Base-by-base conservation (phyloP, 2,329 filamentous ascomycete species). In the Aspergillus uvarum region DNA sequence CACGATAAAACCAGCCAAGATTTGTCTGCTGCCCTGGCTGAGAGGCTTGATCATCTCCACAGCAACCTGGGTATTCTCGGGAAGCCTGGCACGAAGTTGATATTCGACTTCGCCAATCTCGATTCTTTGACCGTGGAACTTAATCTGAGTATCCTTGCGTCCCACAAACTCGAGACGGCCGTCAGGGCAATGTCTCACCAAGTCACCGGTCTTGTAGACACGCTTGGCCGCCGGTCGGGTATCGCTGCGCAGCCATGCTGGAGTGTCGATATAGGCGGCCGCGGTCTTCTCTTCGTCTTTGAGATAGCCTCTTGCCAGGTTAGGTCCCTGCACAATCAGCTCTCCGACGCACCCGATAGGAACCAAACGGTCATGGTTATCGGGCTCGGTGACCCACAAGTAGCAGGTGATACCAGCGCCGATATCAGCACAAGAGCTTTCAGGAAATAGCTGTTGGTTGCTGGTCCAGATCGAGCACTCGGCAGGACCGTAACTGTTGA, bases 401-500 rank as follows among this genome's bases (percentile, higher is more conserved):
- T 31, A 44, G 19, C 54, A 44, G 29, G 48, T 44, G 21, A 44
- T 29, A 21, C 47, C 32, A 16, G 22, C 22, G 5, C 48, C 47
- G 31, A 51, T 29, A 38, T 57, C 51, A 38, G 48, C 11, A 42
- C 24, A n/a, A 29, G 32, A 24, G 22, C 24, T 4, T 22, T 19
- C 42, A 10, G 21, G 35, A 10, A 38, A 26, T 10, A 47, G 22
- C 12, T 55, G n/a, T 35, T 16, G 7, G 31, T 51, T 35, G 22
- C 32, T 48, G 14, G 42, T 21, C 21, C 26, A 19, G 7, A 48
- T 32, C 47, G 49, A 53, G 44, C 56, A 58, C 21, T 58, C 56
- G 3, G 56, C 32, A 16, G 56, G 56, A 21, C 56, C 56, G 29
- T 58, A 58, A 4, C 35, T 51, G 21, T 52, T 54, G 24, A 53